Conservation (phyloP, 1,284 basidiomycete species). For the Naganishia sp. region DNA sequence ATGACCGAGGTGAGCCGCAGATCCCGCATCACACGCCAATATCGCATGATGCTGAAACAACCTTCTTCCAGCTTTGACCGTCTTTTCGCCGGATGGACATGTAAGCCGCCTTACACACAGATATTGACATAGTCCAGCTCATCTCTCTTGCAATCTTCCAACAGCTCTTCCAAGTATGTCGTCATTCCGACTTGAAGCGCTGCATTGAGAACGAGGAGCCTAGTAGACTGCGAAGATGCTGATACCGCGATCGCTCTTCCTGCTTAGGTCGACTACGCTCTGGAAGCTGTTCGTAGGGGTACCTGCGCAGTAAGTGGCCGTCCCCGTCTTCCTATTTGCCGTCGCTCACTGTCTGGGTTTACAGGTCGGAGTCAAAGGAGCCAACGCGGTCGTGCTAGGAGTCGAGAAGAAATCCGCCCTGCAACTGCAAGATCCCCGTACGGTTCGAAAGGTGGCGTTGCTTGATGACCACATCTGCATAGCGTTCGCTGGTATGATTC, state of each 20-base stretch:
- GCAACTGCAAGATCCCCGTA: constrained; percentile 96
- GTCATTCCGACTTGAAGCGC: not conserved
- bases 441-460: constrained; percentile 97
- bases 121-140: constrained; percentile 1
- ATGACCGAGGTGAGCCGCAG: constrained; percentile 52
- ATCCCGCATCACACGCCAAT: not conserved
- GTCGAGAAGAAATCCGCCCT: constrained; percentile 99
- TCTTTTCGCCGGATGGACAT: constrained; percentile 91
- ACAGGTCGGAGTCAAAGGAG: constrained; percentile 72
- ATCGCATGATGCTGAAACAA: not conserved
- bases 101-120: constrained; percentile 51
- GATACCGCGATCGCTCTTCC: constrained; percentile 1
- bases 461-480: constrained; percentile 97
- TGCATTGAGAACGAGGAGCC: not conserved
- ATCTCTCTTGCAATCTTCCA: constrained; percentile 19
- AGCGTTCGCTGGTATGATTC: constrained; percentile 84
- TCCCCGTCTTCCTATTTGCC: not conserved
- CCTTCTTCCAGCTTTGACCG: constrained; percentile 63
- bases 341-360: not conserved
- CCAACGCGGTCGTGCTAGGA: constrained; percentile 91
- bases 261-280: constrained; percentile 90
- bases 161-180: constrained; percentile 52
- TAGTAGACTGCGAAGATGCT: too few relatives aligned
- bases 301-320: constrained; percentile 80
- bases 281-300: constrained; percentile 94